Evolutionary conservation across 139 green algal species (phyloP), one percentile per base, ranked within the genome.

Genomic region (Chlamydomonas urium): DNA sequence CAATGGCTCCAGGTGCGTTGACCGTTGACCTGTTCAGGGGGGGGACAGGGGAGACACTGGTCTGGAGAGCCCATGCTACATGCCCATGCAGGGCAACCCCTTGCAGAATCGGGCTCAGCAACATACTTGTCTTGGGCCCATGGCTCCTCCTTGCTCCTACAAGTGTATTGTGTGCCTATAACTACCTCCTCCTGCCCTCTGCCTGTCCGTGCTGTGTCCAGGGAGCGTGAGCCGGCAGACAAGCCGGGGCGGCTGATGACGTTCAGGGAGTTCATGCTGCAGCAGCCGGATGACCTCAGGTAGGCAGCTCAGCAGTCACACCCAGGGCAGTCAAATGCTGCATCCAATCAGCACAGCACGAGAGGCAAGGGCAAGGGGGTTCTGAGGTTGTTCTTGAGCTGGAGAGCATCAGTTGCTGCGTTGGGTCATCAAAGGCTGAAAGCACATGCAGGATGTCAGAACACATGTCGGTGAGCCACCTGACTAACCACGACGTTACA

Each of bases 401-500:
- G 10, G 10, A 50, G 10, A 50, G 14, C 10, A 50, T 14, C 10
- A 24, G 8, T 50, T 50, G 42, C 14, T 24, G 42, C 42, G 14
- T 24, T 14, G 10, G 42, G 8, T 50, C 42, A 50, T 14, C 10
- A 8, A 50, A 14, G 42, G 10, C 10, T 50, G 42, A 8, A 50
- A 24, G 42, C 42, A 50, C 42, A 8, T 14, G 14, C 14, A 50
- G 42, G 14, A 24, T 14, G 42, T 14, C 42, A 50, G 8, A 14
- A 14, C 42, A 50, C 42, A 50, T 50, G 42, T 24, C 42, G 14
- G 42, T 88, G 66, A 19, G 68, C 3, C 10, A 60, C 14, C 58
- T 76, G 36, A 69, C 75, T 71, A 69, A 67, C 26, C 81, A 91
- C 31, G 79, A 91, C 35, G n/a, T n/a, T n/a, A n/a, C n/a, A n/a